Evolutionary conservation across 176 grass and related monocot species (phyloP).

Genomic region (Poa annua): DNA sequence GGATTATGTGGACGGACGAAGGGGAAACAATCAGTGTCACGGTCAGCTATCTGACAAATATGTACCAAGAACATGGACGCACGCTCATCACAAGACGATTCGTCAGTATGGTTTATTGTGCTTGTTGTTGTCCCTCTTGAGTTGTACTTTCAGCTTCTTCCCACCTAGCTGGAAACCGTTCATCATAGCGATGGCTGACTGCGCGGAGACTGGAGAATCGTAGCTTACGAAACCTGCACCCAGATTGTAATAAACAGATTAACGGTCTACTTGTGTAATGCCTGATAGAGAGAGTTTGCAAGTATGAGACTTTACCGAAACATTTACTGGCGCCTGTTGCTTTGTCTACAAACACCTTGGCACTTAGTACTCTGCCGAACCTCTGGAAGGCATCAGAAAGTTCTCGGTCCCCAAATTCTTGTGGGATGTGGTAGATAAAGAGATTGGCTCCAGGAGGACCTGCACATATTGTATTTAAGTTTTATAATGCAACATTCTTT

Average conservation of each 20-base stretch:
- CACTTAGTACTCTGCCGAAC: slow-evolving; percentile 90
- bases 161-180: slow-evolving; percentile 83
- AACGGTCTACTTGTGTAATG: not conserved
- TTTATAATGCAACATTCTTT: not conserved
- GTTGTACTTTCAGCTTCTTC: slow-evolving; percentile 99
- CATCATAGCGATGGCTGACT: slow-evolving; percentile 79
- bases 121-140: slow-evolving; percentile 96
- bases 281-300: too few species aligned
- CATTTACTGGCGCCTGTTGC: slow-evolving; percentile 96
- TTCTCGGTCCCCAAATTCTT: slow-evolving; percentile 84
- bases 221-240: slow-evolving; percentile 96
- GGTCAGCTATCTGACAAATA: slow-evolving; percentile 66
- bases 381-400: slow-evolving; percentile 85
- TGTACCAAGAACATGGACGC: slow-evolving; percentile 44
- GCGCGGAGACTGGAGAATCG: slow-evolving; percentile 70
- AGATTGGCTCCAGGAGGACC: slow-evolving; percentile 90
- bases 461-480: slow-evolving; percentile 36
- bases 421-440: slow-evolving; percentile 91
- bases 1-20: not conserved
- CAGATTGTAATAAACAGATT: not conserved
- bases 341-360: slow-evolving; percentile 99
- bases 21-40: slow-evolving; percentile 48
- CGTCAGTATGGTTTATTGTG: slow-evolving; percentile 75
- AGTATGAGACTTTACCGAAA: slow-evolving; percentile 62
- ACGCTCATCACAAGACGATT: not conserved